Conservation (phyloP, 164 flowering plant species). For the Dillenia suffruticosa region DNA sequence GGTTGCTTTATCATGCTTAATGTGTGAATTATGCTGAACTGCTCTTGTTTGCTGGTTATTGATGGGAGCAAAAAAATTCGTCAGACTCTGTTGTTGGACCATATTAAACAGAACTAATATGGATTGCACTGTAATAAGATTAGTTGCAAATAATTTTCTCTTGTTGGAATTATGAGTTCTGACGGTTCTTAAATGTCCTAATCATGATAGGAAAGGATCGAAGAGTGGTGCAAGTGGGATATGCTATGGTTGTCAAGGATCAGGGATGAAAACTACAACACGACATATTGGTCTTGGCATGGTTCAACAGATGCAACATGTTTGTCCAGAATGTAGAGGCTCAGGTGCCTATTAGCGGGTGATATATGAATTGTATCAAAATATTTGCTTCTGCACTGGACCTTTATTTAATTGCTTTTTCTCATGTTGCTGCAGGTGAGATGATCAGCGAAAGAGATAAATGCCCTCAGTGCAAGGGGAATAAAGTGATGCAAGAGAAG, state of each 20-base stretch:
- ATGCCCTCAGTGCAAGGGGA: slow-evolving; percentile 60
- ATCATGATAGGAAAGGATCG: slow-evolving; percentile 64
- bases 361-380: neutral
- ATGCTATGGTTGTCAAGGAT: slow-evolving; percentile 70
- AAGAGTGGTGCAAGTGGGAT: slow-evolving; percentile 55
- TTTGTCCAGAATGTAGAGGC: slow-evolving; percentile 67
- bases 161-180: neutral
- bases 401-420: neutral
- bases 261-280: slow-evolving; percentile 61
- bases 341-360: slow-evolving; percentile 28
- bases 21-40: too few species aligned
- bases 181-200: too few species aligned
- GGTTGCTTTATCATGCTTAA: too few species aligned
- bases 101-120: too few species aligned
- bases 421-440: slow-evolving; percentile 40
- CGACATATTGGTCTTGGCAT: slow-evolving; percentile 62
- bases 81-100: too few species aligned
- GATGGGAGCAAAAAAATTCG: too few species aligned
- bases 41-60: too few species aligned
- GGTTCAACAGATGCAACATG: slow-evolving; percentile 83
- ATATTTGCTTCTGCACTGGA: neutral
- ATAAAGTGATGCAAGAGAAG: slow-evolving; percentile 59
- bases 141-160: neutral
- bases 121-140: neutral
- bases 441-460: slow-evolving; percentile 51